phyloP scores from a whole-genome alignment of 306 rosid genomes.

The Acacia acuminata region DNA sequence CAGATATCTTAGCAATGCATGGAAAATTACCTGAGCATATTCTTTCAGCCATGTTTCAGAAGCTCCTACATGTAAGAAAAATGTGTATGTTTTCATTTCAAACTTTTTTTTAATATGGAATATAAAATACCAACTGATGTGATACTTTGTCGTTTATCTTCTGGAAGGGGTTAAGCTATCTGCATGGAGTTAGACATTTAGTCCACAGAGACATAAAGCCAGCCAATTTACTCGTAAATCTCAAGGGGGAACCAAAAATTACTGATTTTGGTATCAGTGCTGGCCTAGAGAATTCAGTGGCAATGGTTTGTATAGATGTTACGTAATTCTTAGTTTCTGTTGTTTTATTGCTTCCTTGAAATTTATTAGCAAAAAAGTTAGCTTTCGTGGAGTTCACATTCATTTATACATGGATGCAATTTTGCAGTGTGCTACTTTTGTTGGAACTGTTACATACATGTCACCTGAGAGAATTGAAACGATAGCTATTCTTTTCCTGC shows the following conservation, averaged over 20 bases:
- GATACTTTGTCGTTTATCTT: constrained; percentile 27
- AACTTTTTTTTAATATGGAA: constrained; percentile 21
- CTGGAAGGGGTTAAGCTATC: constrained; percentile 82
- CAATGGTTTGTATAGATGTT: constrained; percentile 68
- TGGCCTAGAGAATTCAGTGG: constrained; percentile 94
- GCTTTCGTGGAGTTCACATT: not conserved
- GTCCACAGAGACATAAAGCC: constrained; percentile 99
- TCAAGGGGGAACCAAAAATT: constrained; percentile 93
- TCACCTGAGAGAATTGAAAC: constrained; percentile 97
- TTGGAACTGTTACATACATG: constrained; percentile 96
- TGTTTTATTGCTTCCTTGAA: not conserved
- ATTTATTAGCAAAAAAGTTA: constrained; percentile 4
- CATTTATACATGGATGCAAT: constrained; percentile 26
- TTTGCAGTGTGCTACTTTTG: constrained; percentile 91
- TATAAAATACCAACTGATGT: constrained; percentile 11
- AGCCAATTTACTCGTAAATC: constrained; percentile 90
- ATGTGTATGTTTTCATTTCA: constrained; percentile 23
- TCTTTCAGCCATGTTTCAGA: constrained; percentile 87
- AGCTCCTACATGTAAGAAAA: constrained; percentile 73
- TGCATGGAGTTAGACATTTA: constrained; percentile 89
- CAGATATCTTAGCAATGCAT: constrained; percentile 68
- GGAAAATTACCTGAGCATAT: constrained; percentile 78
- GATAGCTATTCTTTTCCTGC: constrained; percentile 97
- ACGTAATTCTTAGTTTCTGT: constrained; percentile 12
- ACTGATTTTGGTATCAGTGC: constrained; percentile 99